Percentiles rank a stretch among this genome's conserved stretches.
phyloP scores from a whole-genome alignment of 331 rosid genomes.

The Saraca asoca region DNA sequence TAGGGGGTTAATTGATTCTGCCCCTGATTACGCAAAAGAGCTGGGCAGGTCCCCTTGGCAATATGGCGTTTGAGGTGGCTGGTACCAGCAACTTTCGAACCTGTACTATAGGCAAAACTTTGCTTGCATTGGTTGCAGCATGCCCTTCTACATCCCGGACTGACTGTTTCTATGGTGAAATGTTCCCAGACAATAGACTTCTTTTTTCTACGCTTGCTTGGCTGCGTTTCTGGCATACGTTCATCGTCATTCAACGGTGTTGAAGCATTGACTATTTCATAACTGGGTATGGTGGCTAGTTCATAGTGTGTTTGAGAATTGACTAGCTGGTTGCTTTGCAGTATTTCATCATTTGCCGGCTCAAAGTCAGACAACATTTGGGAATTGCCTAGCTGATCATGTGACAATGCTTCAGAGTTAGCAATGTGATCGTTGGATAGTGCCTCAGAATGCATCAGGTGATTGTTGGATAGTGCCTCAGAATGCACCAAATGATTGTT shows the following conservation, averaged over 20 bases:
- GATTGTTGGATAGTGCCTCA: conserved; percentile 35
- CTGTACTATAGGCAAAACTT: conserved; percentile 95
- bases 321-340: conserved; percentile 33
- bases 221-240: conserved; percentile 64
- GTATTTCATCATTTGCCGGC: conserved; percentile 38
- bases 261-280: conserved; percentile 50
- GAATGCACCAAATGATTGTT: conserved; percentile 45
- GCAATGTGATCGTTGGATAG: too few relatives aligned
- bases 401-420: conserved; percentile 35
- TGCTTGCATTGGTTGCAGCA: conserved; percentile 92
- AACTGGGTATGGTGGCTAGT: conserved; percentile 39
- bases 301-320: conserved; percentile 42
- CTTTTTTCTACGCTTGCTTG: conserved; percentile 83
- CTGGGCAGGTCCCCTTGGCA: conserved; percentile 86
- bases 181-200: conserved; percentile 94
- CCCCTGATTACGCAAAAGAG: conserved; percentile 66
- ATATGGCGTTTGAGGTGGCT: conserved; percentile 97
- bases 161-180: conserved; percentile 80
- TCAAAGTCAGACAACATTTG: conserved; percentile 45
- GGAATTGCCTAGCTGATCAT: conserved; percentile 43
- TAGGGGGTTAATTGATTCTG: conserved; percentile 57
- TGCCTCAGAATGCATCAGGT: too few relatives aligned
- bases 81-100: conserved; percentile 92
- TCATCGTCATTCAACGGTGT: conserved; percentile 57
- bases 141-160: conserved; percentile 89